Percentiles rank a stretch among this genome's conserved stretches.
Conservation (phyloP, 2,329 filamentous ascomycete genomes). For the Tolypocladium ovalisporum region DNA sequence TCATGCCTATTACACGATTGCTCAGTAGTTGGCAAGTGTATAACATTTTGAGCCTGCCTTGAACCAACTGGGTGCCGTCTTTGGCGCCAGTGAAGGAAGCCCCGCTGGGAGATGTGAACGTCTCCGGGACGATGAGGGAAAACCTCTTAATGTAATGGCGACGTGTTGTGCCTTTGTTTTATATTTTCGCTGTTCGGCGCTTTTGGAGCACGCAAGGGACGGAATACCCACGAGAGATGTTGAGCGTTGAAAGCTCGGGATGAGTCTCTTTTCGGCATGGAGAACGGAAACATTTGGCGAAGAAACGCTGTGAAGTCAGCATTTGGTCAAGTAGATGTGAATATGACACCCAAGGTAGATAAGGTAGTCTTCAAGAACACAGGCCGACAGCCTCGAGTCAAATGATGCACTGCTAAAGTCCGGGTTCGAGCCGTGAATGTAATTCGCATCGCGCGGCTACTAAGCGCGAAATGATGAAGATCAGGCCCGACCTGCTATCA, state of each 20-base stretch:
- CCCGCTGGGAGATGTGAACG: background rate
- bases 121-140: background rate
- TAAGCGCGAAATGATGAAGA: too few relatives aligned
- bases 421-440: too few relatives aligned
- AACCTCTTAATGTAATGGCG: background rate
- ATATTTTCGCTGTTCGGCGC: conserved; percentile 1
- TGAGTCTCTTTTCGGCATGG: background rate
- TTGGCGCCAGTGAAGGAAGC: background rate
- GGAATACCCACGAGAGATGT: conserved; percentile 11
- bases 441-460: too few relatives aligned
- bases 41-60: too few relatives aligned
- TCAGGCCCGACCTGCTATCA: too few relatives aligned
- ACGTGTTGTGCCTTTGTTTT: background rate
- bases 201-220: conserved; percentile 14
- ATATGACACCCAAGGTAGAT: background rate
- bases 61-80: too few relatives aligned
- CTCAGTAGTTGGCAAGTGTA: background rate
- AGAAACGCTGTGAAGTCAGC: background rate
- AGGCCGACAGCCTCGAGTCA: background rate
- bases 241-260: background rate
- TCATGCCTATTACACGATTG: background rate
- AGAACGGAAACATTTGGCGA: background rate
- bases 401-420: too few relatives aligned
- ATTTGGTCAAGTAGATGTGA: background rate
- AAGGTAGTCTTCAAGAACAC: background rate